Percentiles rank a stretch among this genome's conserved stretches.
phyloP scores from a whole-genome alignment of 2,329 filamentous ascomycete genomes.

The Fusarium incarnatum region DNA sequence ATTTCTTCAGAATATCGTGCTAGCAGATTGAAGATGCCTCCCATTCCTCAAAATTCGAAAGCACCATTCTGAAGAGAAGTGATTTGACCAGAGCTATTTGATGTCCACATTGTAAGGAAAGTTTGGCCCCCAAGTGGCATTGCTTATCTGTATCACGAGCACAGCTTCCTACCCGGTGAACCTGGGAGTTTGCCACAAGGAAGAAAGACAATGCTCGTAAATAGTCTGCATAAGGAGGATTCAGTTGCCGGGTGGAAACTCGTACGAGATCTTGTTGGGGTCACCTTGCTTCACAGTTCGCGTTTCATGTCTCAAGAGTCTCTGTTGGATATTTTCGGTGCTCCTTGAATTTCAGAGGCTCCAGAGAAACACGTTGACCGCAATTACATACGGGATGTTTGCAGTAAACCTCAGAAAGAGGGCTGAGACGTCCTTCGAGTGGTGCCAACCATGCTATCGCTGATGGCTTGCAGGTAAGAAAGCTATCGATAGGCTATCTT shows the following conservation, averaged over 20 bases:
- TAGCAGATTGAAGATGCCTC: neutral
- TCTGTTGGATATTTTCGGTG: constrained; percentile 1
- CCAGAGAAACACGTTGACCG: constrained; percentile 14
- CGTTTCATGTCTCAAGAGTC: neutral
- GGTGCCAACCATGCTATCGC: neutral
- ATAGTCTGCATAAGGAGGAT: neutral
- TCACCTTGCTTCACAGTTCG: neutral
- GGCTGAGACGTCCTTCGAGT: neutral
- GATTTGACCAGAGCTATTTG: neutral
- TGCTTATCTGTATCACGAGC: neutral
- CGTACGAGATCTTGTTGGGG: neutral
- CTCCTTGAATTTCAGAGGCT: constrained; percentile 17
- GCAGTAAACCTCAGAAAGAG: neutral
- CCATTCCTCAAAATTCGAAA: neutral
- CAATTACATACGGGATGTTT: constrained; percentile 12
- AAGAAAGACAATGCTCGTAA: neutral
- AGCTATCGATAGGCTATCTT: constrained; percentile 12
- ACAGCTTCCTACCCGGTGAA: constrained; percentile 2
- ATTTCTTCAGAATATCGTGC: constrained; percentile 24
- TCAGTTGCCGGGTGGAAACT: neutral
- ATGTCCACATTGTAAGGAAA: neutral
- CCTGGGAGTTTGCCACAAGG: constrained; percentile 16
- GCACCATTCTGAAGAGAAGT: neutral
- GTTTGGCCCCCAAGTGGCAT: neutral
- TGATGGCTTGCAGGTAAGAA: neutral